A percentile compares a stretch with the other conserved stretches of the same genome.
phyloP scores from a whole-genome alignment of 1,284 basidiomycete genomes.

The Ceratobasidium sp. region DNA sequence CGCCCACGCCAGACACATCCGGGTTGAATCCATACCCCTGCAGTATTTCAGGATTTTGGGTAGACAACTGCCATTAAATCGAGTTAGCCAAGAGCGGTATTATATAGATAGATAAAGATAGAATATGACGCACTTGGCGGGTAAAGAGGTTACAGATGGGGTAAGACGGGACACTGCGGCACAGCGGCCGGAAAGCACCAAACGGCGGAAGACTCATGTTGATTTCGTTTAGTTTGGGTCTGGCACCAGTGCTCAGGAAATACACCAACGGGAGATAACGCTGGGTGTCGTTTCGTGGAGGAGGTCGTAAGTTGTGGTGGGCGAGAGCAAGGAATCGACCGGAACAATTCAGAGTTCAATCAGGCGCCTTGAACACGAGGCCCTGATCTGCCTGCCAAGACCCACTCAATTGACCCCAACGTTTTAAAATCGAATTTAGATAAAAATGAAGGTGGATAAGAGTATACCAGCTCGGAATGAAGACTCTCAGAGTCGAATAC shows the following conservation, averaged over 20 bases:
- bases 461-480: too few species aligned
- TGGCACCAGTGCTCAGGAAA: conserved; percentile 33
- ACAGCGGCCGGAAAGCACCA: conserved; percentile 72
- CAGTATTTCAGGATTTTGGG: conserved; percentile 28
- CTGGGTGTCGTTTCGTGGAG: conserved; percentile 19
- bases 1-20: conserved; percentile 67
- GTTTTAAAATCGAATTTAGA: background rate
- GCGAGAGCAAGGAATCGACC: conserved; percentile 7
- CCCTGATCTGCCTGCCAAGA: conserved; percentile 40
- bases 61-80: conserved; percentile 32
- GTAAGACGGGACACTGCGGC: conserved; percentile 71
- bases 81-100: background rate
- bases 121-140: conserved; percentile 63
- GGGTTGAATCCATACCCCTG: conserved; percentile 60
- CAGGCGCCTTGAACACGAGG: conserved; percentile 43
- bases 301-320: conserved; percentile 43
- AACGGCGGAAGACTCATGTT: conserved; percentile 56
- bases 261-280: background rate
- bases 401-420: background rate
- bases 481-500: conserved; percentile 37
- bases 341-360: conserved; percentile 2
- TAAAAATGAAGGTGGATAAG: background rate
- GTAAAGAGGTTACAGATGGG: conserved; percentile 81
- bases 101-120: background rate
- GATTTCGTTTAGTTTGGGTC: conserved; percentile 4